Evolutionary conservation across 1,284 basidiomycete species (phyloP), one percentile per base, ranked within the genome.

Genomic region (Leccinum fuscescens): DNA sequence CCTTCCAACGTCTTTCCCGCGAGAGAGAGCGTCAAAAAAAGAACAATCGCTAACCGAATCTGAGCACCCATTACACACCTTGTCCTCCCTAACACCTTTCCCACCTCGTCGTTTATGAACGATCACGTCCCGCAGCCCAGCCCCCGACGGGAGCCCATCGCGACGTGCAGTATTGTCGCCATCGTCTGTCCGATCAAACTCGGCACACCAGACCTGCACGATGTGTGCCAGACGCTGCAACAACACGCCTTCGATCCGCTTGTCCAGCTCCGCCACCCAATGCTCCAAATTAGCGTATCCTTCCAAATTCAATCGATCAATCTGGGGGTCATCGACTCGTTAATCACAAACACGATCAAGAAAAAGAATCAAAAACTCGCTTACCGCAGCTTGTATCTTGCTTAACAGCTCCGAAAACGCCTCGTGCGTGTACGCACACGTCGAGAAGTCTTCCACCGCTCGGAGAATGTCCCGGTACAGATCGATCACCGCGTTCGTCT

Each of bases 221-320:
- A 96, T 89, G 35, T 89, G 35, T 3, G 82, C 80, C 29, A 99
- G 77, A 11, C 97, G 86, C 61, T 86, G 84, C n/a, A 91, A 77
- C 1, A 99, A 80, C 49, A 94, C 92, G 1, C 75, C 78, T 70
- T 98, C 94, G 70, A 98, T 95, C 62, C 88, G 86, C 65, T 86
- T 83, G 72, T 98, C 96, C 11, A 99, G 83, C 58, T 92, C 88
- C 0, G 88, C 85, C 0, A 98, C 94, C 96, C 96, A 99, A 56
- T 93, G 86, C 62, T 98, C 95, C n/a, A 99, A 84, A 69, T 99
- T 99, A 6, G 95, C 93, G 70, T 96, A 99, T 9, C 96, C 96
- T 71, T 98, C 95, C 65, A 99, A 77, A 72, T 98, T 98, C 66
- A 99, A 82, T 56, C 90, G 86, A 76, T 99, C 97, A 64, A 98